phyloP scores from a whole-genome alignment of 1,284 basidiomycete genomes.

The Melampsora larici-populina region DNA sequence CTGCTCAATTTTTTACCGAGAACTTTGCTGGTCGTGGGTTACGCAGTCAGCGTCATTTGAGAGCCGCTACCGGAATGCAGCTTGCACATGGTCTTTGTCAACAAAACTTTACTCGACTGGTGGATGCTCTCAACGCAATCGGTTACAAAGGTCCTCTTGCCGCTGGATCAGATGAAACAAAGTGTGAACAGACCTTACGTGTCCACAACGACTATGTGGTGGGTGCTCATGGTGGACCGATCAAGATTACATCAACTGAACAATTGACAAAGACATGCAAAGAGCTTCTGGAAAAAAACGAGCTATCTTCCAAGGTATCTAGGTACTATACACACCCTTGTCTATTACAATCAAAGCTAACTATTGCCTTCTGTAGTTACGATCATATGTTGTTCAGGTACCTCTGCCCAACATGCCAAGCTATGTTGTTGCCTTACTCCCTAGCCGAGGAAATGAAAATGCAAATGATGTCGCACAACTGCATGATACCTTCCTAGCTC shows the following conservation, averaged over 20 bases:
- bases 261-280: not conserved
- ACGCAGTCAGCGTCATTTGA: not conserved
- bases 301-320: not conserved
- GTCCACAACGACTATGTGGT: constrained; percentile 4
- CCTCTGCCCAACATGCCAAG: not conserved
- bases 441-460: constrained; percentile 4
- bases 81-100: not conserved
- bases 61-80: not conserved
- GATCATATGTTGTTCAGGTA: constrained; percentile 2
- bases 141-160: not conserved
- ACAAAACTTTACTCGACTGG: not conserved
- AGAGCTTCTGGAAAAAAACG: not conserved
- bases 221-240: constrained; percentile 7
- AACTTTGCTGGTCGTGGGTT: not conserved
- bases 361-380: not conserved
- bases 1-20: not conserved
- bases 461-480: not conserved
- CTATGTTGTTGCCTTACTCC: not conserved
- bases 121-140: not conserved
- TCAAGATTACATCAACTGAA: not conserved
- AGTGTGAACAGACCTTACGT: not conserved
- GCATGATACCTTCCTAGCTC: not conserved
- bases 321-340: too few relatives aligned
- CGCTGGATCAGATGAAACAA: not conserved
- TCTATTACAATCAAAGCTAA: not conserved